Evolutionary conservation across 2,329 filamentous ascomycete species (phyloP), one percentile per base, ranked within the genome.

Genomic region (Aspergillus viridinutans): DNA sequence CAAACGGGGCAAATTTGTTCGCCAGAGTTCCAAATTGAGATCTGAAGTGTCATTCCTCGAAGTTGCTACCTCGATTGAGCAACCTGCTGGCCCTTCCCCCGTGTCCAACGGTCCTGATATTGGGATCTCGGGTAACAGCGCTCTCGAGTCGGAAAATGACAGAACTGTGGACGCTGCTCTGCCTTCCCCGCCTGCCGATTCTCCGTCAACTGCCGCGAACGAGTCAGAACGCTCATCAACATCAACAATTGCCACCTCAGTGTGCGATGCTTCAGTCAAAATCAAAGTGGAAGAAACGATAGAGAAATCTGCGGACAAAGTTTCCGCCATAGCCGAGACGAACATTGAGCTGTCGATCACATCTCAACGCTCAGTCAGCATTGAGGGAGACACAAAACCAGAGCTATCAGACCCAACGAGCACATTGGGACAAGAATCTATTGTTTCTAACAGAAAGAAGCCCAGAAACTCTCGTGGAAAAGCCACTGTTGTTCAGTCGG

Each of bases 201-300:
- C 70, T 17, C 58, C 57, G n/a, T 70, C 67, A 21, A 59, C 60
- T 25, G 60, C 61, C 1, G 65, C 64, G 28, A 72, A 69, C 42
- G 69, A 72, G 28, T 72, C 70, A 17, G 66, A 72, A 40, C 63
- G 55, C 20, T 71, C 72, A 28, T 71, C 70, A 5, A 64, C 65
- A 28, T 76, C 74, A 9, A 76, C 71, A 10, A 56, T 69, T 1
- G 65, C 67, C n/a, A 76, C 74, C 14, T 76, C 74, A 3, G 61
- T 74, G 12, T 70, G 63, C 47, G 72, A 71, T 14, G 55, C 50
- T 17, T 57, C 54, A 10, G 49, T 58, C 4, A 59, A 61, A 9
- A 49, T 65, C 38, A 69, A 68, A 53, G 50, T 56, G 7, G 63
- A 69, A 23, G 61, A 63, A 32, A 20, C 47, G 4, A 48, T 50